Evolutionary conservation across 306 rosid species (phyloP).

Genomic region (Quercus variabilis): DNA sequence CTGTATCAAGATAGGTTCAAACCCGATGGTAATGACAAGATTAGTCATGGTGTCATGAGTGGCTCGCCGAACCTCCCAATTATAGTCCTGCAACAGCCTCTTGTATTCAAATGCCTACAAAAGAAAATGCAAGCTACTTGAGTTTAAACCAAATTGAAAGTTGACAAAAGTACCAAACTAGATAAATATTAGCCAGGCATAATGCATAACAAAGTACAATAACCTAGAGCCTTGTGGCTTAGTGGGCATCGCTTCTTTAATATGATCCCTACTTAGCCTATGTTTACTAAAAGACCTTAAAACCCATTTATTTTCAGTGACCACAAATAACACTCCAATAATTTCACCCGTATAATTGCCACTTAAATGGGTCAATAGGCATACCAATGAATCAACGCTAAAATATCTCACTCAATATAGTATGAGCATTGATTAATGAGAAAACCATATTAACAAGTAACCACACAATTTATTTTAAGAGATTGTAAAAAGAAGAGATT

Average conservation of each 20-base stretch:
- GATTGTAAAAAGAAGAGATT: neutral
- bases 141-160: conserved; percentile 16
- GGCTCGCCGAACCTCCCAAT: conserved; percentile 87
- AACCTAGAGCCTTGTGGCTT: too few species aligned
- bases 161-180: neutral
- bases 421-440: neutral
- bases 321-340: neutral
- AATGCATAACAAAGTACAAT: neutral
- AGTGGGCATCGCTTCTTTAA: neutral
- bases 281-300: neutral
- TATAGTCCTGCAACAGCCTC: conserved; percentile 89
- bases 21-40: conserved; percentile 72
- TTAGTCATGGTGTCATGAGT: conserved; percentile 86
- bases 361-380: neutral
- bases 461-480: neutral
- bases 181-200: neutral
- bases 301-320: neutral
- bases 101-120: conserved; percentile 85
- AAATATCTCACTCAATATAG: neutral
- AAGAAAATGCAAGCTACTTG: conserved; percentile 16
- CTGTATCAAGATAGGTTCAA: conserved; percentile 30
- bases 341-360: neutral
- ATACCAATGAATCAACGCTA: neutral
- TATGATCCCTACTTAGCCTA: neutral
- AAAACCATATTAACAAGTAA: neutral